These are phyloP conservation scores for Verticillium longisporum DNA, from an alignment of 2,329 filamentous ascomycete species.

Conservation along the genomic window DNA sequence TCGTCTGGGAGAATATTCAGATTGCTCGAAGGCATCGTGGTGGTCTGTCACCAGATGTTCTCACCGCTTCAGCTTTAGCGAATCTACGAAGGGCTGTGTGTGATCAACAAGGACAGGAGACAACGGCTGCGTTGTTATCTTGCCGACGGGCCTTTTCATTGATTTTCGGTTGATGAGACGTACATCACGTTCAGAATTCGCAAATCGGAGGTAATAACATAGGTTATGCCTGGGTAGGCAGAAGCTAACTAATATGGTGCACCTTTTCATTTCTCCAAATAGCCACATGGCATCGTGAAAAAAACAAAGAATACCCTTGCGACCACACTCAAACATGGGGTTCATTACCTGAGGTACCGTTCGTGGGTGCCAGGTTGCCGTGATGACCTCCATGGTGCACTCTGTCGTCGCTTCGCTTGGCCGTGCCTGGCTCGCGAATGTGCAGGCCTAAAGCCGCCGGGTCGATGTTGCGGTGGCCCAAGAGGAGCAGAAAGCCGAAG, in stretches of 20 bases:
- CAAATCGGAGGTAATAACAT: too few species aligned
- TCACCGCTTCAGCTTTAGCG: too few species aligned
- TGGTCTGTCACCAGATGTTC: too few species aligned
- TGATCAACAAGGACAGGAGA: too few species aligned
- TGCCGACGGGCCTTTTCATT: too few species aligned
- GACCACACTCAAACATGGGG: background rate
- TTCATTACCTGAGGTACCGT: background rate
- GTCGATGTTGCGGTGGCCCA: constrained; percentile 56
- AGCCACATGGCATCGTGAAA: background rate
- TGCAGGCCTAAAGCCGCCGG: constrained; percentile 47
- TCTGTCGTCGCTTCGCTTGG: background rate
- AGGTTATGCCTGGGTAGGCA: too few species aligned
- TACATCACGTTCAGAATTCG: too few species aligned
- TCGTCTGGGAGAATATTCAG: background rate
- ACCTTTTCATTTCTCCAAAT: too few species aligned
- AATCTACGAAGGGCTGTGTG: too few species aligned
- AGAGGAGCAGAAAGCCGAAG: constrained; percentile 55
- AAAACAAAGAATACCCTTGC: background rate
- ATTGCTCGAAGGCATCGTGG: background rate
- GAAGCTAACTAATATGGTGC: too few species aligned
- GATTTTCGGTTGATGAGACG: too few species aligned
- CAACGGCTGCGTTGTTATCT: too few species aligned
- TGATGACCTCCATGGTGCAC: background rate
- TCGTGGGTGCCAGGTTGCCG: background rate
- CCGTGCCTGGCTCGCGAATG: constrained; percentile 18